A percentile compares a stretch with the other conserved stretches of the same genome.
These are phyloP conservation scores for Xylariomycetidae sp. DNA, from an alignment of 2,329 filamentous ascomycete genomes.

Conservation along the genomic window DNA sequence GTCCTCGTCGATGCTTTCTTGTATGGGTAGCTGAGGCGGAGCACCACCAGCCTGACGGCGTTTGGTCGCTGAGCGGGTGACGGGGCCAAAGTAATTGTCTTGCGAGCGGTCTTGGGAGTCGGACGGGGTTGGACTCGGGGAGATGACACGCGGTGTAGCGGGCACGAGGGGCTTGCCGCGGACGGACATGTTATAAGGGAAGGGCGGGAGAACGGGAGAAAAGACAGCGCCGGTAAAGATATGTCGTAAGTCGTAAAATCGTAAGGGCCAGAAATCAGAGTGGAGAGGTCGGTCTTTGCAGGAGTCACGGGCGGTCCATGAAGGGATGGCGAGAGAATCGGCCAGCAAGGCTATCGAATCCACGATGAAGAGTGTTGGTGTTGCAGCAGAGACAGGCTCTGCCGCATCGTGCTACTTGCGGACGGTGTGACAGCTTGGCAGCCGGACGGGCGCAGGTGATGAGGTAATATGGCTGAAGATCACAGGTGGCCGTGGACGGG, in stretches of 20 bases:
- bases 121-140: constrained; percentile 73
- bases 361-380: constrained; percentile 44
- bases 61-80: constrained; percentile 68
- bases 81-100: constrained; percentile 62
- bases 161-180: constrained; percentile 55
- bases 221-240: constrained; percentile 51
- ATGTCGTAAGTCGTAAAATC: constrained; percentile 40
- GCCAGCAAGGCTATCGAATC: constrained; percentile 44
- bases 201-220: constrained; percentile 53
- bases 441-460: constrained; percentile 8
- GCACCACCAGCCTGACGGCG: constrained; percentile 40
- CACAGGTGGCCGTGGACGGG: too few species aligned
- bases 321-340: constrained; percentile 28
- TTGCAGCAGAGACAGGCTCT: constrained; percentile 52
- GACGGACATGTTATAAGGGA: constrained; percentile 47
- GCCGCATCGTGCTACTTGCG: constrained; percentile 42
- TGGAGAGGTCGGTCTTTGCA: constrained; percentile 47
- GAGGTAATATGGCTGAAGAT: constrained; percentile 8
- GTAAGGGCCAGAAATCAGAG: constrained; percentile 41
- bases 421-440: constrained; percentile 3
- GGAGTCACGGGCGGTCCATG: constrained; percentile 31
- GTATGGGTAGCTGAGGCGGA: constrained; percentile 52
- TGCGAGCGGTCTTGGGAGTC: constrained; percentile 48
- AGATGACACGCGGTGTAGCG: constrained; percentile 79
- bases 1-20: constrained; percentile 51